A percentile compares a stretch with the other conserved stretches of the same genome.
Evolutionary conservation across 179 eudicot genomes (phyloP).

Genomic region (Pouteria campechiana): DNA sequence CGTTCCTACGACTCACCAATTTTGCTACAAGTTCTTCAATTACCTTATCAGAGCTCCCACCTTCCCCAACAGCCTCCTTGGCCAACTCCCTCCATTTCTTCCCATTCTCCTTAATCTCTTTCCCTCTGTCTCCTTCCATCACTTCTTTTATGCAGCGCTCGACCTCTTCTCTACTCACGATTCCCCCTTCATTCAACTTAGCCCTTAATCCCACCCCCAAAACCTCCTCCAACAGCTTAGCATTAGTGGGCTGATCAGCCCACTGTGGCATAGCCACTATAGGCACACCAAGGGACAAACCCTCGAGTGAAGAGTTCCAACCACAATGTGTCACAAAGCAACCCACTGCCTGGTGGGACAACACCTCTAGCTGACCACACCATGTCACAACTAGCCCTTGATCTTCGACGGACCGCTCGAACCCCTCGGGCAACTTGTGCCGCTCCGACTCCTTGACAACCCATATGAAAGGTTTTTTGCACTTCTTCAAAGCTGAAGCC

Average conservation of each 20-base stretch:
- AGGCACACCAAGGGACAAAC: slow-evolving; percentile 36
- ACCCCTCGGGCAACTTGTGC: slow-evolving; percentile 16
- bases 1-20: no score
- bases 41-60: slow-evolving; percentile 29
- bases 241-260: slow-evolving; percentile 38
- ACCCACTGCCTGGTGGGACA: slow-evolving; percentile 25
- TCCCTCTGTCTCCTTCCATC: slow-evolving; percentile 24
- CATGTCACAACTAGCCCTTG: slow-evolving; percentile 32
- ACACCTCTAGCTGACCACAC: slow-evolving; percentile 41
- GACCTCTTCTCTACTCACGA: slow-evolving; percentile 22
- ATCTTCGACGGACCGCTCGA: background rate
- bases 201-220: slow-evolving; percentile 42
- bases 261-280: slow-evolving; percentile 45
- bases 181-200: slow-evolving; percentile 24
- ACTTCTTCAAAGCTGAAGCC: slow-evolving; percentile 14
- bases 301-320: slow-evolving; percentile 50
- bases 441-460: slow-evolving; percentile 26
- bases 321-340: slow-evolving; percentile 49
- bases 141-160: slow-evolving; percentile 22
- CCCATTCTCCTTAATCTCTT: slow-evolving; percentile 19
- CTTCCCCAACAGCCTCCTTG: slow-evolving; percentile 26
- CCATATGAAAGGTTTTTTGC: slow-evolving; percentile 22
- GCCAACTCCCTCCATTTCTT: slow-evolving; percentile 23
- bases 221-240: slow-evolving; percentile 39
- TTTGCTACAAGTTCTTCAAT: slow-evolving; percentile 23